phyloP scores from a whole-genome alignment of 1,284 basidiomycete species.

The Apiotrichum mycotoxinovorans region DNA sequence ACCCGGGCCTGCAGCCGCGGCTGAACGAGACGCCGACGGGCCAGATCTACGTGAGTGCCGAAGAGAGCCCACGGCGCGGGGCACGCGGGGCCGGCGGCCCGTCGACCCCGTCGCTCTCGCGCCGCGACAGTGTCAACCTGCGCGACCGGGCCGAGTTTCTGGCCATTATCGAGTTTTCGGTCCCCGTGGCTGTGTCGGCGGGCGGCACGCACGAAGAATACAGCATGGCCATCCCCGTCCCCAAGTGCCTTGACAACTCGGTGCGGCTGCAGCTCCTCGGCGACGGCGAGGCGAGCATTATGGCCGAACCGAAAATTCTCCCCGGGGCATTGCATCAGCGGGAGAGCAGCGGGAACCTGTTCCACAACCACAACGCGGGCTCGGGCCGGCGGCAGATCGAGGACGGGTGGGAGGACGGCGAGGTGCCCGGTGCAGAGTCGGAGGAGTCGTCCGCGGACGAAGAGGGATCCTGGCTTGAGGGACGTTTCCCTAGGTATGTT shows the following conservation, averaged over 20 bases:
- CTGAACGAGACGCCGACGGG: conserved; percentile 27
- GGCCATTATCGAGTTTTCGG: conserved; percentile 33
- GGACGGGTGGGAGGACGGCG: conserved; percentile 41
- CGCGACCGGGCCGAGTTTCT: conserved; percentile 37
- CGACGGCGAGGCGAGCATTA: conserved; percentile 28
- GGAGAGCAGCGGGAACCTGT: conserved; percentile 16
- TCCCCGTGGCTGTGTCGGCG: conserved; percentile 25
- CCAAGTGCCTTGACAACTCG: conserved; percentile 42
- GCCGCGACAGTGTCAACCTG: not conserved
- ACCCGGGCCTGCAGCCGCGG: conserved; percentile 16
- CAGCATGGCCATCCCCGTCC: conserved; percentile 22
- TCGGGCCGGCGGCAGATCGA: conserved; percentile 14
- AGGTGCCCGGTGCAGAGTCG: conserved; percentile 25
- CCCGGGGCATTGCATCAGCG: conserved; percentile 18
- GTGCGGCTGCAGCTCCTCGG: conserved; percentile 33
- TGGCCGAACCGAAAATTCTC: conserved; percentile 38
- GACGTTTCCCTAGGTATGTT: conserved; percentile 41
- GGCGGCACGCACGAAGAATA: conserved; percentile 16
- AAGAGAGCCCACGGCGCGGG: conserved; percentile 15
- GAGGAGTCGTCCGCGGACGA: conserved; percentile 21
- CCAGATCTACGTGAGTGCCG: conserved; percentile 35
- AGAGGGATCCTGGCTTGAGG: conserved; percentile 36
- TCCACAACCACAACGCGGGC: not conserved
- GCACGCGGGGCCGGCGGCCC: conserved; percentile 1
- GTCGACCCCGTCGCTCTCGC: not conserved